Base-by-base conservation (phyloP, 768 basidiomycete species). In the Ephemerocybe angulata region DNA sequence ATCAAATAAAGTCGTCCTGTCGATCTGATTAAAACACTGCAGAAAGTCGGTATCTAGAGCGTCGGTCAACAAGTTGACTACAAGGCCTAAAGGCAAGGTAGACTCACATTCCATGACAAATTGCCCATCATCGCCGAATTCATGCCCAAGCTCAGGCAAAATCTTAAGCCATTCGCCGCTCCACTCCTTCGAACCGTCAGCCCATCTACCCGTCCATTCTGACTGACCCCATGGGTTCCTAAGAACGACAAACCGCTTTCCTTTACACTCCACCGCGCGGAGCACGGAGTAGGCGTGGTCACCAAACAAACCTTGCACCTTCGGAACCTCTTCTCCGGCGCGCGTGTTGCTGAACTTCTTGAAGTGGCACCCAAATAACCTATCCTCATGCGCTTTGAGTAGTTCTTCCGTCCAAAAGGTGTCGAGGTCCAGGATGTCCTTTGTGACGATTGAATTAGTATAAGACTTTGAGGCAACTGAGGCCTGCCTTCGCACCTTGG, bases 331-430 rank as follows among this genome's bases (percentile, higher is more conserved):
- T 4, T 47, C 17, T 8, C 60, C 71, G 55, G 66, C 73, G 12
- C 72, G 70, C 29, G 69, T 64, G 41, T 58, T 62, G 52, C 69
- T 65, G 40, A 75, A 63, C 22, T 56, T 61, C 54, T 75, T 69
- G 58, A 80, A 79, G 42, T 73, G 75, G 59, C 81, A 82, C 2
- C 76, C 78, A 56, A 83, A 82, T 2, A 83, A 69, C 6, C 80
- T 73, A 58, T 82, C 81, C 48, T 74, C 66, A 56, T 78, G 80
- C 4, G 78, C 80, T 27, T 67, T 72, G 13, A 75, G 63, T 19
- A 83, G 73, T 58, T 83, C 82, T 50, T 82, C 75, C 5, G 67
- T 67, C 82, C 81, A 83, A 63, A 82, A 83, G 7, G 68, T 65
- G 56, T 82, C 76, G 1, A 62, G 60, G 50, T 81, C 75, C 30